Percentiles rank a stretch among this genome's conserved stretches.
phyloP scores from a whole-genome alignment of 169 alveolate species.

The Sarcocystis neurona region DNA sequence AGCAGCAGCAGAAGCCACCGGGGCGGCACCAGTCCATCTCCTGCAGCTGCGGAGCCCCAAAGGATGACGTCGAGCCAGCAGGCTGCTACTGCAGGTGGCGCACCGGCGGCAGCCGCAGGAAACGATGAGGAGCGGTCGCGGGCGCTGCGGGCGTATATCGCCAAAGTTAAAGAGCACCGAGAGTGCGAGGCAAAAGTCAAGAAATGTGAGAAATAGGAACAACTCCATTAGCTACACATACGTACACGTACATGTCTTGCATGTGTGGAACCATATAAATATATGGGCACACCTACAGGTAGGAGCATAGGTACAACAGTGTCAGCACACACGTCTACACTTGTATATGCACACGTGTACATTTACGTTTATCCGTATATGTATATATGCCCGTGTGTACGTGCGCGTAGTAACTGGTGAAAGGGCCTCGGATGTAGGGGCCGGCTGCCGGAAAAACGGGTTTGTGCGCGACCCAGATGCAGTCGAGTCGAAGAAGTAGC shows the following conservation, averaged over 20 bases:
- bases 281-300: background rate
- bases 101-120: slow-evolving; percentile 15
- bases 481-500: too few relatives aligned
- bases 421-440: too few relatives aligned
- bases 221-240: background rate
- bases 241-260: background rate
- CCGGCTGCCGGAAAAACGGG: too few relatives aligned
- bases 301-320: background rate
- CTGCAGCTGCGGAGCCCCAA: too few relatives aligned
- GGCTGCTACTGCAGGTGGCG: too few relatives aligned
- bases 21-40: too few relatives aligned
- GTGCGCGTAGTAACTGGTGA: too few relatives aligned
- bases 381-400: background rate
- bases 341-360: background rate
- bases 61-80: too few relatives aligned
- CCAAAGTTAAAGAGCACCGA: slow-evolving; percentile 73
- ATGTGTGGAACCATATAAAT: background rate
- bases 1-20: too few relatives aligned
- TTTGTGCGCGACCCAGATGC: too few relatives aligned
- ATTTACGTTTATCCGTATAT: background rate
- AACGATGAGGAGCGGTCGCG: slow-evolving; percentile 41
- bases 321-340: background rate
- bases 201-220: slow-evolving; percentile 39
- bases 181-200: slow-evolving; percentile 70
- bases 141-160: slow-evolving; percentile 68